phyloP scores from a whole-genome alignment of 371 early-diverging fungal genomes.

The Gilbertella persicaria region DNA sequence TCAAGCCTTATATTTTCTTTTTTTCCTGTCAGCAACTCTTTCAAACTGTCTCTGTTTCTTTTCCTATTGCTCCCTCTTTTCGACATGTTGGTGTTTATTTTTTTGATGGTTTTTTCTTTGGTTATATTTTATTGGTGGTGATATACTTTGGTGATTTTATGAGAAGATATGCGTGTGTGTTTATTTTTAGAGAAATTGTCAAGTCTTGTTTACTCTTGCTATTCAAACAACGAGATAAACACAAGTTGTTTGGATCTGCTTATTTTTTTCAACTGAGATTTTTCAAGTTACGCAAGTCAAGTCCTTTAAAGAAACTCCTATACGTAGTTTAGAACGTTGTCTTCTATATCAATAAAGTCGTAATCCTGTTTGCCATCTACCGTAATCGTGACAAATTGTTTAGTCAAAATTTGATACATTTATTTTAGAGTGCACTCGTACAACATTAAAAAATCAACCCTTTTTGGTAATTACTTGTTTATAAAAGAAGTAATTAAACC shows the following conservation, averaged over 20 bases:
- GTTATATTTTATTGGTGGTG: no score
- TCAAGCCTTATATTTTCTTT: no score
- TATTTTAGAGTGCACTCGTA: no score
- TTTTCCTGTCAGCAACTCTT: no score
- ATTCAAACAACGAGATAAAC: neutral
- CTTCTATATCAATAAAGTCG: neutral
- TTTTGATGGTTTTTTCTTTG: no score
- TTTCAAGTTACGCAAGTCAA: no score
- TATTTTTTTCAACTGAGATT: neutral
- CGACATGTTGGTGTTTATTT: no score
- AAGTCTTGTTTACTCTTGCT: neutral
- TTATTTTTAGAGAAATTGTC: neutral
- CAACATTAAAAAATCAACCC: no score
- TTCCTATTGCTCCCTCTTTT: no score
- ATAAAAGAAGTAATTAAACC: conserved; percentile 53
- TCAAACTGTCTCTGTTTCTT: no score
- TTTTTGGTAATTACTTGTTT: conserved; percentile 6
- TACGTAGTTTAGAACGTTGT: neutral
- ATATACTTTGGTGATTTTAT: neutral
- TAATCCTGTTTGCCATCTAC: neutral
- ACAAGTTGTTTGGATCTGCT: neutral
- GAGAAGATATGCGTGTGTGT: neutral
- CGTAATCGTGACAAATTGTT: no score
- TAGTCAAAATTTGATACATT: no score
- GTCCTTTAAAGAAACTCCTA: neutral